Conservation (phyloP, 2,329 filamentous ascomycete genomes). For the Daldinia sp. region DNA sequence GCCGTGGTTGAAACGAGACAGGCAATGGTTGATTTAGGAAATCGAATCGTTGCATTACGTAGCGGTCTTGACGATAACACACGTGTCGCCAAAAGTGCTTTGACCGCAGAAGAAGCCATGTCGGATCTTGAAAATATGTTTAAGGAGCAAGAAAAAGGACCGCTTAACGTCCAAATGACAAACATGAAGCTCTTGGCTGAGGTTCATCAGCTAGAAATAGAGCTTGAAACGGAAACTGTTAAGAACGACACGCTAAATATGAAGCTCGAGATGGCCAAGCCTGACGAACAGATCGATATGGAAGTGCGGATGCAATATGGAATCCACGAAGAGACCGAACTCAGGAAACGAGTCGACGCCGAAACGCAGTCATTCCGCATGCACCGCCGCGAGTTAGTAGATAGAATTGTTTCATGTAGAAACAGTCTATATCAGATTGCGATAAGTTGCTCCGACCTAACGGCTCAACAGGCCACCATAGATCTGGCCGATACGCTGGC, state of each 20-base stretch:
- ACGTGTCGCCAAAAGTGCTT: not conserved
- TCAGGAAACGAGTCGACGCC: conserved; percentile 23
- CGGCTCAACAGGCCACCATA: not conserved
- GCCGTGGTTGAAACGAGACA: not conserved
- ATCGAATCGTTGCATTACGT: conserved; percentile 5
- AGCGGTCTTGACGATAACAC: not conserved
- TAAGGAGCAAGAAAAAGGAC: not conserved
- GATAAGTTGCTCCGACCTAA: not conserved
- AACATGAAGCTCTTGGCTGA: not conserved
- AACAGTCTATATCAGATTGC: conserved; percentile 16
- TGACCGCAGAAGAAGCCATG: not conserved
- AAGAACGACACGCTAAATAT: not conserved
- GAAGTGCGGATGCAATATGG: conserved; percentile 2
- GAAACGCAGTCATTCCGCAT: conserved; percentile 33
- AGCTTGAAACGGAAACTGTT: not conserved
- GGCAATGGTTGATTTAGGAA: not conserved
- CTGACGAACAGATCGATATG: conserved; percentile 13
- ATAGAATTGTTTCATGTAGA: conserved; percentile 25
- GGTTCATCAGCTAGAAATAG: not conserved
- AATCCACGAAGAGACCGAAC: conserved; percentile 25
- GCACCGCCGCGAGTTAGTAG: conserved; percentile 26
- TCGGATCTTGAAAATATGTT: not conserved
- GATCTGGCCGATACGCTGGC: not conserved
- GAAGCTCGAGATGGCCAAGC: conserved; percentile 15
- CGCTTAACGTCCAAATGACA: not conserved